Base-by-base conservation (phyloP, 495 filamentous ascomycete genomes). In the Penicillium diatomitis region DNA sequence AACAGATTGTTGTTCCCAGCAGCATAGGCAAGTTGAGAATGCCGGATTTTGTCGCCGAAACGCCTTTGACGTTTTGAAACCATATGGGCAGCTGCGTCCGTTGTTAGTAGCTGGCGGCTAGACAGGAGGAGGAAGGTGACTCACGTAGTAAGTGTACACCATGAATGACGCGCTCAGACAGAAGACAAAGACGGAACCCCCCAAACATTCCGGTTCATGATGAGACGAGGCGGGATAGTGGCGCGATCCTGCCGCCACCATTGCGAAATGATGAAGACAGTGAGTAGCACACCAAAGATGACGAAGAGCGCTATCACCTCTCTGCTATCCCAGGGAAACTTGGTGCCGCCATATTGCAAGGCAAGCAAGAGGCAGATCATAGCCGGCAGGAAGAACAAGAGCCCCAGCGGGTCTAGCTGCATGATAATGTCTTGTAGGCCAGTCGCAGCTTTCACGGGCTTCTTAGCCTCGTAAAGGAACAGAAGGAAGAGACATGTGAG, bases 351-450 rank as follows among this genome's bases (percentile, higher is more conserved):
- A 48, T 50, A 60, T 55, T 62, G 56, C 4, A 64, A 38, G 8
- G 61, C 59, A 11, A 64, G 38, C 10, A 65, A 39, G 3, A 62
- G 37, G 63, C 68, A 67, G 28, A 74, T 61, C 9, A 57, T 36
- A 36, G 34, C 49, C 1, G 64, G 55, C 0, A 68, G 64, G 2
- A 63, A 64, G 35, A 72, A 70, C 5, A 71, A 38, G 12, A 54
- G 69, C 8, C 80, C 80, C 6, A 70, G 40, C 7, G 77, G 53
- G 42, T 83, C 81, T 10, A 36, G 34, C 2, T 36, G 34, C 7
- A 36, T 10, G 6, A 36, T 36, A 7, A 36, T 10, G 7, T 36
- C 34, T 10, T 36, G 34, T 36, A 36, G 10, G 7, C 34, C 34
- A 36, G 6, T 36, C 10, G 34, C 34, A 36, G 34, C 34, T 36